phyloP scores from a whole-genome alignment of 106 monocot genomes.

The Acorus calamus region DNA sequence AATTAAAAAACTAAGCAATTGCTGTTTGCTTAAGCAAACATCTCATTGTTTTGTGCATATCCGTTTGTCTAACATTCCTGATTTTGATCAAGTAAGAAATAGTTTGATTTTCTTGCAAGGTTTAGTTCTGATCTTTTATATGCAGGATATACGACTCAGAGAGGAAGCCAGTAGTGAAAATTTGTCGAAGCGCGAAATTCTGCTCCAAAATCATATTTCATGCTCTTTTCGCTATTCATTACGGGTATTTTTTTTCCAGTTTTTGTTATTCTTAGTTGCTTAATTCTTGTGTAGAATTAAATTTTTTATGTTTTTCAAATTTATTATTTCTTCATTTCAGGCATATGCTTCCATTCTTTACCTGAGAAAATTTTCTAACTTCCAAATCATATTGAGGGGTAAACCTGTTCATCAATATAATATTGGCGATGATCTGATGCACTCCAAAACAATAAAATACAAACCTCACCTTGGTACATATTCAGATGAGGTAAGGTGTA shows the following conservation, averaged over 20 bases:
- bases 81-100: no score
- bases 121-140: no score
- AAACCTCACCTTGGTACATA: constrained; percentile 44
- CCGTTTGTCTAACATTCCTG: no score
- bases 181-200: constrained; percentile 34
- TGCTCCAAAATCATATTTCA: constrained; percentile 74
- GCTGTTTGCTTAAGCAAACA: no score
- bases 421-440: constrained; percentile 60
- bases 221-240: constrained; percentile 53
- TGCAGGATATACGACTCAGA: constrained; percentile 69
- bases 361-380: constrained; percentile 53
- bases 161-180: constrained; percentile 34
- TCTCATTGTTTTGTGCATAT: no score
- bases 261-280: no score
- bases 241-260: constrained; percentile 21
- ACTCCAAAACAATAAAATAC: constrained; percentile 51
- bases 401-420: constrained; percentile 60
- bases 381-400: constrained; percentile 78
- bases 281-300: not conserved
- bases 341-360: constrained; percentile 84
- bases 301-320: not conserved
- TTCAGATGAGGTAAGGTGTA: constrained; percentile 36
- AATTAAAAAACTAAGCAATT: no score
- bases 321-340: constrained; percentile 20
- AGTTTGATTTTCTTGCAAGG: no score